A percentile compares a stretch with the other conserved stretches of the same genome.
Conservation (phyloP, 192 early-diverging fungal species). For the Mortierella alpina region DNA sequence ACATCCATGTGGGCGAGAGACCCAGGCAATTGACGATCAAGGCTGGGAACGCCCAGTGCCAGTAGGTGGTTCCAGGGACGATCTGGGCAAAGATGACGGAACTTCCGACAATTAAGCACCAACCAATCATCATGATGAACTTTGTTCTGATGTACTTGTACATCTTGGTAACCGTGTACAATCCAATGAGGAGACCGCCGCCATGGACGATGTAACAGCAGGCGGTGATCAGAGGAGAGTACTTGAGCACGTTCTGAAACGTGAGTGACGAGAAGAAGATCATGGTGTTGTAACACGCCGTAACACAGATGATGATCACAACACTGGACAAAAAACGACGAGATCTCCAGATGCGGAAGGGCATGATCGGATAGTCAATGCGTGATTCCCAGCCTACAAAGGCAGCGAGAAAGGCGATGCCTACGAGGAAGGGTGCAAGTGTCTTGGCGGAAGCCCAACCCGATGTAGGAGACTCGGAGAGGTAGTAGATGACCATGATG, state of each 20-base stretch:
- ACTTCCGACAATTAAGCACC: slow-evolving; percentile 23
- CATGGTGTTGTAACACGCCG: slow-evolving; percentile 49
- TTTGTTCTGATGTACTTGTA: slow-evolving; percentile 26
- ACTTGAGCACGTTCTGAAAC: slow-evolving; percentile 57
- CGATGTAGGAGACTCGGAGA: slow-evolving; percentile 37
- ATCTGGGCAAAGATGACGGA: slow-evolving; percentile 36
- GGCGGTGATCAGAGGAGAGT: slow-evolving; percentile 54
- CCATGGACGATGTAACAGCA: slow-evolving; percentile 60
- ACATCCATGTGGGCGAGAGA: slow-evolving; percentile 48
- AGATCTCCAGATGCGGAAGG: slow-evolving; percentile 50
- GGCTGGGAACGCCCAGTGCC: slow-evolving; percentile 50
- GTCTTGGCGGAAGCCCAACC: slow-evolving; percentile 46
- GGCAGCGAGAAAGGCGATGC: slow-evolving; percentile 36
- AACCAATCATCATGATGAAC: slow-evolving; percentile 39
- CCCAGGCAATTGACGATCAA: slow-evolving; percentile 45
- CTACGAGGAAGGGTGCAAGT: slow-evolving; percentile 43
- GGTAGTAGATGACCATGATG: slow-evolving; percentile 43
- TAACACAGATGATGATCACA: slow-evolving; percentile 27
- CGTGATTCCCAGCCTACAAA: slow-evolving; percentile 54
- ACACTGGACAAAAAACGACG: slow-evolving; percentile 53
- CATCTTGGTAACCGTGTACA: slow-evolving; percentile 34
- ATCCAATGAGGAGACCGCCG: slow-evolving; percentile 46
- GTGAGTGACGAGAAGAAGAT: slow-evolving; percentile 57
- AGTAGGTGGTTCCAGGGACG: slow-evolving; percentile 17
- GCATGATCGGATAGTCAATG: slow-evolving; percentile 56